A percentile compares a stretch with the other conserved stretches of the same genome.
Evolutionary conservation across 2,329 filamentous ascomycete genomes (phyloP).

Genomic region (Pseudogymnoascus sp.): DNA sequence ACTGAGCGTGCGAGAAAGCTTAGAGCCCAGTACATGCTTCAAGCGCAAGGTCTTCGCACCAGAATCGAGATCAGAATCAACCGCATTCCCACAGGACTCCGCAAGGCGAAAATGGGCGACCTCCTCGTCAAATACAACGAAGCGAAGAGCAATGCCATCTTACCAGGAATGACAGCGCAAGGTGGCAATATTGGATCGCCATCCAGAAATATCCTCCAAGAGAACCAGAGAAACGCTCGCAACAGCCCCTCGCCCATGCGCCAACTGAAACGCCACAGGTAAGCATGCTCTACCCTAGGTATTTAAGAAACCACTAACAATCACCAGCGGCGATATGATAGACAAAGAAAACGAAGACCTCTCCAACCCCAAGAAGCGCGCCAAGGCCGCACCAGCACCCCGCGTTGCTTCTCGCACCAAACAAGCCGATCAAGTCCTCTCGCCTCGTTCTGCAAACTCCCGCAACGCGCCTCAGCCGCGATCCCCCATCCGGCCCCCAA

Average conservation of each 20-base stretch:
- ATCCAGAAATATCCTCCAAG: slow-evolving; percentile 20
- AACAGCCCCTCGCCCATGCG: slow-evolving; percentile 22
- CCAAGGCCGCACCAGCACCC: slow-evolving; percentile 28
- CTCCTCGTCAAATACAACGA: slow-evolving; percentile 36
- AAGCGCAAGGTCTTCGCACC: slow-evolving; percentile 75
- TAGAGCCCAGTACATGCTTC: slow-evolving; percentile 78
- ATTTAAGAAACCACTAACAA: slow-evolving; percentile 18
- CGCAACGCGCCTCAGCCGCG: slow-evolving; percentile 32
- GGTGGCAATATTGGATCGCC: slow-evolving; percentile 16
- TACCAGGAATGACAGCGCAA: slow-evolving; percentile 2
- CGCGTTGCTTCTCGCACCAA: slow-evolving; percentile 34
- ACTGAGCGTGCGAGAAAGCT: slow-evolving; percentile 81
- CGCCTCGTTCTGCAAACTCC: slow-evolving; percentile 75
- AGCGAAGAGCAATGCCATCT: slow-evolving; percentile 11
- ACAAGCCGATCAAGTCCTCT: slow-evolving; percentile 56
- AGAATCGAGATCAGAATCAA: slow-evolving; percentile 91
- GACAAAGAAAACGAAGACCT: slow-evolving; percentile 70
- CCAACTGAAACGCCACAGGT: slow-evolving; percentile 45
- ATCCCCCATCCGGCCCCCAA: slow-evolving; percentile 27
- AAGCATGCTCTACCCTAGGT: slow-evolving; percentile 23
- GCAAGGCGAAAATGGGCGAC: slow-evolving; percentile 75
- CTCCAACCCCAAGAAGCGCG: slow-evolving; percentile 63
- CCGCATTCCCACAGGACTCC: slow-evolving; percentile 71
- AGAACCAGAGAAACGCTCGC: slow-evolving; percentile 17
- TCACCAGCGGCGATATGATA: slow-evolving; percentile 51